Conservation (phyloP, 2,329 filamentous ascomycete species). For the Bipolaris cookei region DNA sequence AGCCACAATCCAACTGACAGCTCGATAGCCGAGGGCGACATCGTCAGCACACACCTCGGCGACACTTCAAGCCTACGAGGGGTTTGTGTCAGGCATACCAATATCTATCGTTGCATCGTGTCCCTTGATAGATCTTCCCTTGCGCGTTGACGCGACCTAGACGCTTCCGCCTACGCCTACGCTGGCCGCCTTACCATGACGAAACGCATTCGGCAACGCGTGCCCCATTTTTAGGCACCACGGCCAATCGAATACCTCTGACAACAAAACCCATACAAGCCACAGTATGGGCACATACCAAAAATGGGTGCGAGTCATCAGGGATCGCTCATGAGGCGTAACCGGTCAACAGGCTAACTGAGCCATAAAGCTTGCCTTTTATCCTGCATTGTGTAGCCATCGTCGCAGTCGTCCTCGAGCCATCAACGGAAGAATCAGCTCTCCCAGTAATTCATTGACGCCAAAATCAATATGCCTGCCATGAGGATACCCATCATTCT, state of each 20-base stretch:
- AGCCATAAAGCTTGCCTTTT: conserved; percentile 19
- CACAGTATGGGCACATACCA: conserved; percentile 15
- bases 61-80: background rate
- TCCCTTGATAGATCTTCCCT: conserved; percentile 3
- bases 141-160: conserved; percentile 6
- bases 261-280: conserved; percentile 13
- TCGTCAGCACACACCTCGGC: background rate
- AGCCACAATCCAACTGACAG: background rate
- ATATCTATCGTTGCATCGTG: conserved; percentile 10
- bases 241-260: conserved; percentile 15
- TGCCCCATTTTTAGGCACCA: conserved; percentile 19
- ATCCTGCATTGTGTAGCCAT: conserved; percentile 1
- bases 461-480: background rate
- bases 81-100: conserved; percentile 2
- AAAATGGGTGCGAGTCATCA: conserved; percentile 7
- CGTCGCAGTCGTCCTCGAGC: background rate
- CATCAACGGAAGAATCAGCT: background rate
- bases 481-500: conserved; percentile 15
- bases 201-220: conserved; percentile 24
- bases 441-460: background rate
- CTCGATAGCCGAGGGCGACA: background rate
- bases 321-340: conserved; percentile 15
- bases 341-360: conserved; percentile 30
- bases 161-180: conserved; percentile 10
- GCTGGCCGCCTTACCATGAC: conserved; percentile 18